Evolutionary conservation across 1,139 yeast genomes (phyloP), one percentile per base, ranked within the genome.

Genomic region (Candida frijolesensis): DNA sequence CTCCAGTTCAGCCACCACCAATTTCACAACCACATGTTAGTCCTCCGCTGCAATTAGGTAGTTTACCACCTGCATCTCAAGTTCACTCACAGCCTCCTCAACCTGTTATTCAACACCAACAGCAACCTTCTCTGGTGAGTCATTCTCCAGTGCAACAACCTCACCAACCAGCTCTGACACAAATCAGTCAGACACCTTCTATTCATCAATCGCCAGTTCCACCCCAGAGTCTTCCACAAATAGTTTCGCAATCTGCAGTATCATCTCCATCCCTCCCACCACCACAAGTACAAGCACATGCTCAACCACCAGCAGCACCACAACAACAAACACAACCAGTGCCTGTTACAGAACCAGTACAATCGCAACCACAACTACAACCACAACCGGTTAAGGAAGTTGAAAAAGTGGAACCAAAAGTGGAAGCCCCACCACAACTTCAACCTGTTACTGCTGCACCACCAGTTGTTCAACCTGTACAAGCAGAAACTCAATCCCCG

Each of bases 351-450:
- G 43, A 25, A 32, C 44, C 37, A 29, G 14, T 15, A 12, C 53
- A n/a, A 33, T 15, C 14, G 16, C 37, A 49, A 34, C 50, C 32
- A 33, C 56, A 48, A 39, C 52, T 5, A 9, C 37, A 49, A 34
- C 50, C 32, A 33, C 56, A 48, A 39, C 52, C 56, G 34, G 43
- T 42, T n/a, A 52, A 16, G 32, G 44, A 25, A 42, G 22, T 40
- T 9, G 38, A 16, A 43, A 30, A 27, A 32, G 25, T 27, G 4
- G 37, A 37, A 14, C 39, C 45, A 43, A 38, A 22, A 22, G 42
- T 38, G 22, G 42, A 19, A 38, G 16, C 29, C 4, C 42, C 42
- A n/a, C 30, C 15, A 19, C n/a, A 22, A 22, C 8, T 14, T 9
- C 12, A 35, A 12, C 25, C 39, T 19, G 44, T 14, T 18, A 9